Conservation (phyloP, 345 rosid species). For the Noccaea caerulescens region DNA sequence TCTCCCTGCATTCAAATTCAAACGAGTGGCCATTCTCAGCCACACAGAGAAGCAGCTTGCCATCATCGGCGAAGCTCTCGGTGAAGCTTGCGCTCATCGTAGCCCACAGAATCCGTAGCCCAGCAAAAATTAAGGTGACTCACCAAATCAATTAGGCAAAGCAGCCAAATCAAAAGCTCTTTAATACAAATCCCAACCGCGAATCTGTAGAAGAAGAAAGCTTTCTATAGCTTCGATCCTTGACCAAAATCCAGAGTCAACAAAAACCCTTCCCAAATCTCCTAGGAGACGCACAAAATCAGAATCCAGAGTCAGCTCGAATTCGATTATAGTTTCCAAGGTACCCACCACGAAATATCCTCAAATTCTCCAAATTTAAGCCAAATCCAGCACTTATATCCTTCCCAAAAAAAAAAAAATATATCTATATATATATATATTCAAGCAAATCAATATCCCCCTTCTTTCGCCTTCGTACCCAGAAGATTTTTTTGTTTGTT, state of each 20-base stretch:
- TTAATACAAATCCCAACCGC: not conserved
- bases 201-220: slow-evolving; percentile 12
- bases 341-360: slow-evolving; percentile 35
- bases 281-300: slow-evolving; percentile 11
- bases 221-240: slow-evolving; percentile 29
- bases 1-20: slow-evolving; percentile 68
- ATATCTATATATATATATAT: not conserved
- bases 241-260: slow-evolving; percentile 38
- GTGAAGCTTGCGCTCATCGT: slow-evolving; percentile 77
- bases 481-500: slow-evolving; percentile 7
- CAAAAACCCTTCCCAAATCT: slow-evolving; percentile 36
- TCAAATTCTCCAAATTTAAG: slow-evolving; percentile 34
- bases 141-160: slow-evolving; percentile 25
- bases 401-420: slow-evolving; percentile 1
- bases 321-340: slow-evolving; percentile 32
- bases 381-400: slow-evolving; percentile 27
- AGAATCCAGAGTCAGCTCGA: slow-evolving; percentile 27
- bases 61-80: slow-evolving; percentile 54
- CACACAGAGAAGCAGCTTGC: slow-evolving; percentile 79
- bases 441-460: slow-evolving; percentile 26
- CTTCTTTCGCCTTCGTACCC: slow-evolving; percentile 29
- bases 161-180: slow-evolving; percentile 16
- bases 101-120: slow-evolving; percentile 38
- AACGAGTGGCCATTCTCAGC: slow-evolving; percentile 89
- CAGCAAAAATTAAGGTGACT: slow-evolving; percentile 38